phyloP scores from a whole-genome alignment of 768 basidiomycete genomes.

The Pluteus cervinus region DNA sequence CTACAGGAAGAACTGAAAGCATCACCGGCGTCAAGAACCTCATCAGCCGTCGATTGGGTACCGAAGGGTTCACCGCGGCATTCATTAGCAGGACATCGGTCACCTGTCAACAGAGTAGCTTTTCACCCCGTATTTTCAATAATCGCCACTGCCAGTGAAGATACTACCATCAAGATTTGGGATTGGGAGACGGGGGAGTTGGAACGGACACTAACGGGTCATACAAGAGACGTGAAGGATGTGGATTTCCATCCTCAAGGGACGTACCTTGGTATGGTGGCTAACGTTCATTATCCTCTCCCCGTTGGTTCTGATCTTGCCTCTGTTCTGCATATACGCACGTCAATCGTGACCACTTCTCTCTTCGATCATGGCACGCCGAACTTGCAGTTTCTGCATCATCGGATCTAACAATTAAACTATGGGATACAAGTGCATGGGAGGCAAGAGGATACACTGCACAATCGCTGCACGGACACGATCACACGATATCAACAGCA shows the following conservation, averaged over 20 bases:
- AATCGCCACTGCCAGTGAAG: slow-evolving; percentile 82
- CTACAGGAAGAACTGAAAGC: slow-evolving; percentile 65
- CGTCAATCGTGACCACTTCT: too few relatives aligned
- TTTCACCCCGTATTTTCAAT: slow-evolving; percentile 86
- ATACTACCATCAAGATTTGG: slow-evolving; percentile 90
- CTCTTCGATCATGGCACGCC: too few relatives aligned
- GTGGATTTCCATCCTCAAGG: slow-evolving; percentile 88
- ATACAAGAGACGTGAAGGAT: slow-evolving; percentile 85
- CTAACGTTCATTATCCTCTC: neutral
- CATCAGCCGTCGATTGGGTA: slow-evolving; percentile 77
- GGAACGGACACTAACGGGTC: slow-evolving; percentile 86
- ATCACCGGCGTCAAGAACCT: slow-evolving; percentile 46
- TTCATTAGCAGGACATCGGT: slow-evolving; percentile 69
- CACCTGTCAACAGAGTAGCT: slow-evolving; percentile 69
- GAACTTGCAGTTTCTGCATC: slow-evolving; percentile 53
- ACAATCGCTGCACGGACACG: slow-evolving; percentile 84
- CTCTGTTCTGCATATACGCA: too few relatives aligned
- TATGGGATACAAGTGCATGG: slow-evolving; percentile 92
- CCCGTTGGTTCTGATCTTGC: slow-evolving; percentile 1
- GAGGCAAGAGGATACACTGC: too few relatives aligned
- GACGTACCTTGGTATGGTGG: slow-evolving; percentile 56
- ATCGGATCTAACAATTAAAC: slow-evolving; percentile 84
- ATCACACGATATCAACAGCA: slow-evolving; percentile 84
- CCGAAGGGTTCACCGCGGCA: slow-evolving; percentile 82
- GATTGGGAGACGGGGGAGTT: slow-evolving; percentile 96